Evolutionary conservation across 2,329 filamentous ascomycete genomes (phyloP).

Genomic region (Penicillium sp.): DNA sequence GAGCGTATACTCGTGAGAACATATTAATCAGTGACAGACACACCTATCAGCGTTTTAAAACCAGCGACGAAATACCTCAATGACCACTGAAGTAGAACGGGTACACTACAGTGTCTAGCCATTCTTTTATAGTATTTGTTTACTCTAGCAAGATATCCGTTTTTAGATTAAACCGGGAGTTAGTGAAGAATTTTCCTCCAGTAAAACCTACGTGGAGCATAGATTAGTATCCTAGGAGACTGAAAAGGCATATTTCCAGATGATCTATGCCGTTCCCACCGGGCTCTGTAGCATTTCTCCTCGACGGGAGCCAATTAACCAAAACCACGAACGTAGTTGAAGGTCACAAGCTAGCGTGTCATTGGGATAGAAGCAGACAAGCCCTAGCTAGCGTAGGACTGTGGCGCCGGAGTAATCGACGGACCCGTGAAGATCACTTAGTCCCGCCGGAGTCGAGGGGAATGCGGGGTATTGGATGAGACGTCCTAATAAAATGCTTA

Average conservation of each 20-base stretch:
- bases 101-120: background rate
- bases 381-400: background rate
- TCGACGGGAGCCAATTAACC: conserved; percentile 3
- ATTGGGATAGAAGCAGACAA: background rate
- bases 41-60: background rate
- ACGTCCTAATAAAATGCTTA: no score
- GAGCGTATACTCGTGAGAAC: conserved; percentile 29
- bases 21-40: conserved; percentile 20
- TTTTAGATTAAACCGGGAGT: background rate
- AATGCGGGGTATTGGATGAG: no score
- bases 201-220: no score
- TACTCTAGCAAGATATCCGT: background rate
- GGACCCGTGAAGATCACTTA: no score
- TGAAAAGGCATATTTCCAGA: no score
- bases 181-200: conserved; percentile 1
- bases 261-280: conserved; percentile 1
- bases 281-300: conserved; percentile 14
- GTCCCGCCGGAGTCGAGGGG: no score
- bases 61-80: background rate
- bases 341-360: background rate
- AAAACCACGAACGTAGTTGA: background rate
- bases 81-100: background rate
- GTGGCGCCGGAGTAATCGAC: no score
- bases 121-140: background rate
- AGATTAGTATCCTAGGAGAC: no score